Percentiles rank a stretch among this genome's conserved stretches.
Evolutionary conservation across 352 stramenopile genomes (phyloP).

Genomic region (Pythium folliculosum): DNA sequence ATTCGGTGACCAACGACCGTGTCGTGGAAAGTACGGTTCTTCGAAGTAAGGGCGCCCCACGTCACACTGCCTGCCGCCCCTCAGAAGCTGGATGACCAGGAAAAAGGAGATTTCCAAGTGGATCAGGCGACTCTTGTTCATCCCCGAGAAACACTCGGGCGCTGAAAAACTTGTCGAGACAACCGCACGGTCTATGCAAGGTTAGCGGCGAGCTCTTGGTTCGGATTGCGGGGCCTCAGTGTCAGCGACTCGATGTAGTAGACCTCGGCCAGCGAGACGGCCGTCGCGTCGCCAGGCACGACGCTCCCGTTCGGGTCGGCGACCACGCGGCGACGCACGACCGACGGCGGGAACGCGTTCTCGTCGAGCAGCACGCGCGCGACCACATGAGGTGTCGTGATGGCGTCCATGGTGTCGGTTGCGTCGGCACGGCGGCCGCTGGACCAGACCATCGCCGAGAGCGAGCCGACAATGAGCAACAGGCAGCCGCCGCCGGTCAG

Average conservation of each 20-base stretch:
- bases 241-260: neutral
- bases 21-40: too few relatives aligned
- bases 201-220: neutral
- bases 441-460: neutral
- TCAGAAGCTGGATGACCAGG: too few relatives aligned
- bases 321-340: neutral
- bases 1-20: too few relatives aligned
- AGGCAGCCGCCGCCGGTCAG: neutral
- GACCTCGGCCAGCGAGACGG: neutral
- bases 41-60: too few relatives aligned
- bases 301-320: neutral
- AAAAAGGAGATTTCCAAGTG: too few relatives aligned
- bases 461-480: neutral
- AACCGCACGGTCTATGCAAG: neutral
- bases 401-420: neutral
- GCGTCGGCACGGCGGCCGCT: too few relatives aligned
- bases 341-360: neutral
- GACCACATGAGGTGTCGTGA: slow-evolving; percentile 1
- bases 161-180: too few relatives aligned
- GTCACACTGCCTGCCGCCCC: too few relatives aligned
- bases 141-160: too few relatives aligned
- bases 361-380: slow-evolving; percentile 5
- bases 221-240: neutral
- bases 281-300: neutral
- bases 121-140: too few relatives aligned